Evolutionary conservation across 2,329 filamentous ascomycete genomes (phyloP).

Genomic region (Penicillium brasilianum): DNA sequence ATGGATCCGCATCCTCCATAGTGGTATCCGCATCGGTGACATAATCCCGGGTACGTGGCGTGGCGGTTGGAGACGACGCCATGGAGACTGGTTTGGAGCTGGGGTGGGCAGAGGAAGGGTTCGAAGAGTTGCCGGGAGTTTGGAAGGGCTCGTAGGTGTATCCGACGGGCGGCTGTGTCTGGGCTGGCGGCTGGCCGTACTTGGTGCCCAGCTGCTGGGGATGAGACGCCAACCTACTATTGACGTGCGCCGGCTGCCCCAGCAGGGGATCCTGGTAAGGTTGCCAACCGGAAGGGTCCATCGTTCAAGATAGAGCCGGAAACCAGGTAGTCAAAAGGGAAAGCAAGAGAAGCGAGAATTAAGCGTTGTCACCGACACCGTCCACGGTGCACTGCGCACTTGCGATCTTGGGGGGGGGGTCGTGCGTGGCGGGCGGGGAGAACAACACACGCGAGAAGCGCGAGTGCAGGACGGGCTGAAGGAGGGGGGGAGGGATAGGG

Average conservation of each 20-base stretch:
- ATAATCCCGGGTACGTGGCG: conserved; percentile 67
- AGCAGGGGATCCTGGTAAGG: conserved; percentile 67
- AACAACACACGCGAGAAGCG: conserved; percentile 37
- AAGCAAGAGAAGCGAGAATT: conserved; percentile 24
- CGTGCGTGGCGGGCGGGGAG: conserved; percentile 32
- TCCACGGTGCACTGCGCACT: conserved; percentile 34
- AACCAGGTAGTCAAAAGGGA: background rate
- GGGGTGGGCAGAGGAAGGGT: conserved; percentile 42
- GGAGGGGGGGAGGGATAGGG: conserved; percentile 7
- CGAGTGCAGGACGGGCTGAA: conserved; percentile 24
- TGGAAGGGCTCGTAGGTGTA: conserved; percentile 74
- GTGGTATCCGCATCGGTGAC: conserved; percentile 73
- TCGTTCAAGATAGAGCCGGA: conserved; percentile 7
- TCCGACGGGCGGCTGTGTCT: conserved; percentile 59
- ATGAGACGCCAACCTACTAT: conserved; percentile 57
- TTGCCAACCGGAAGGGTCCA: conserved; percentile 67
- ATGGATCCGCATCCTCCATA: conserved; percentile 90
- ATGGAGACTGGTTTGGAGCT: conserved; percentile 59
- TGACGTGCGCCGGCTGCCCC: conserved; percentile 68
- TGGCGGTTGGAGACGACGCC: conserved; percentile 62
- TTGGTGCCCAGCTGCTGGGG: conserved; percentile 58
- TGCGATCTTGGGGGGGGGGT: conserved; percentile 36
- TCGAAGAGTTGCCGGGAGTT: conserved; percentile 42
- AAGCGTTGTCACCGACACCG: conserved; percentile 15
- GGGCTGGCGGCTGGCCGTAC: conserved; percentile 49